phyloP scores from a whole-genome alignment of 257 asterid genomes.

The Pogostemon cablin region DNA sequence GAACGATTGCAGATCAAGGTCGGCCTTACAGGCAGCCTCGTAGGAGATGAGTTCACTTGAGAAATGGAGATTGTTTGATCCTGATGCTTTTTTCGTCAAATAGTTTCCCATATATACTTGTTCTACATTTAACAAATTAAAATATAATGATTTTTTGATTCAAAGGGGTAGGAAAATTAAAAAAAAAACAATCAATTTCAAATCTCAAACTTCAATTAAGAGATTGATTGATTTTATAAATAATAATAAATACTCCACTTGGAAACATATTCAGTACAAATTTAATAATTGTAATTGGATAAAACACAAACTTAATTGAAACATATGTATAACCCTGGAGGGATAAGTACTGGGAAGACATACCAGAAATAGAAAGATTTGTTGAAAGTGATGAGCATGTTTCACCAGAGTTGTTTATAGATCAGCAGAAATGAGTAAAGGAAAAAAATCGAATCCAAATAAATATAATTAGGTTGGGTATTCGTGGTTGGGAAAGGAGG shows the following conservation, averaged over 20 bases:
- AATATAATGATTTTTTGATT: too few relatives aligned
- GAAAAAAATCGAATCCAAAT: not conserved
- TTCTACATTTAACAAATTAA: not conserved
- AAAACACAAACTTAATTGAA: not conserved
- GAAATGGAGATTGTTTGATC: conserved; percentile 47
- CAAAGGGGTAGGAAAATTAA: too few relatives aligned
- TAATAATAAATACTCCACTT: too few relatives aligned
- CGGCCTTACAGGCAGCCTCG: conserved; percentile 76
- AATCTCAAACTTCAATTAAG: too few relatives aligned
- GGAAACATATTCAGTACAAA: too few relatives aligned
- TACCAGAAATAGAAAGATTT: conserved; percentile 21
- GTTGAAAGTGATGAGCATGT: conserved; percentile 25
- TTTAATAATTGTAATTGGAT: not conserved
- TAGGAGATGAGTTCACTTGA: conserved; percentile 59
- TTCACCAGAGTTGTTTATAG: not conserved
- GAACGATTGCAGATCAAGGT: conserved; percentile 63
- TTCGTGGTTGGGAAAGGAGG: not conserved
- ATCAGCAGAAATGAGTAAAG: not conserved
- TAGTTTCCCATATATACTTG: conserved; percentile 65
- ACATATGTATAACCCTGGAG: not conserved
- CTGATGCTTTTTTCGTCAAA: conserved; percentile 67
- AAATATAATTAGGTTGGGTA: not conserved
- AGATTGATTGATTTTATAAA: too few relatives aligned
- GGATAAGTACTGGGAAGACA: not conserved
- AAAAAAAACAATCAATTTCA: too few relatives aligned